Percentiles rank a stretch among this genome's conserved stretches.
Conservation (phyloP, 805 yeast species). For the Ogataea haglerorum region DNA sequence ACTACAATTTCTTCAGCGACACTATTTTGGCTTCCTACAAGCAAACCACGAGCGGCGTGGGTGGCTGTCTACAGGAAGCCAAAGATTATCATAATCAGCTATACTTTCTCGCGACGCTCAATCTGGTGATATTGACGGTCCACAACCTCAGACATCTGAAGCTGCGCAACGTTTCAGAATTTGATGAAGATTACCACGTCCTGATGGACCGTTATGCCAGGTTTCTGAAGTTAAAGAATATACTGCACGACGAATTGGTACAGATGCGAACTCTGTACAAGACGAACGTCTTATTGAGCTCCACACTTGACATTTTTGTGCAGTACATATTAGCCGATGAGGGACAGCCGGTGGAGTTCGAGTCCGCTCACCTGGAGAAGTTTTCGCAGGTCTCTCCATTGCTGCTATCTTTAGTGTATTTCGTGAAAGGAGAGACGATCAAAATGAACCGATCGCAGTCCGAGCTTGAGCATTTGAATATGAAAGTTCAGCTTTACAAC, state of each 20-base stretch:
- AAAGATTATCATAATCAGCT: slow-evolving; percentile 23
- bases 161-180: slow-evolving; percentile 17
- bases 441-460: slow-evolving; percentile 7
- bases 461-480: slow-evolving; percentile 20
- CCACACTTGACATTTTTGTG: slow-evolving; percentile 12
- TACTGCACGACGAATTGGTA: slow-evolving; percentile 14
- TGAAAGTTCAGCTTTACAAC: slow-evolving; percentile 17
- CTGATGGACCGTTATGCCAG: slow-evolving; percentile 21
- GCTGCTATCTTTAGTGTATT: slow-evolving; percentile 25
- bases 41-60: slow-evolving; percentile 25
- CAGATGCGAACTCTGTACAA: slow-evolving; percentile 6
- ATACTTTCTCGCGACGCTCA: slow-evolving; percentile 23
- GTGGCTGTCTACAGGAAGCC: slow-evolving; percentile 22
- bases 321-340: slow-evolving; percentile 5
- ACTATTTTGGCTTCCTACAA: slow-evolving; percentile 19
- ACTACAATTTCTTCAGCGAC: slow-evolving; percentile 24
- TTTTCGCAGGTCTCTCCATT: slow-evolving; percentile 23
- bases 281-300: slow-evolving; percentile 6
- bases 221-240: slow-evolving; percentile 20
- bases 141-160: slow-evolving; percentile 19
- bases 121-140: slow-evolving; percentile 22
- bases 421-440: slow-evolving; percentile 19
- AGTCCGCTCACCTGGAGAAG: slow-evolving; percentile 5
- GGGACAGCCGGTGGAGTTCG: neutral
- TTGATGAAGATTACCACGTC: slow-evolving; percentile 19